Conservation (phyloP, 768 basidiomycete species). For the Dentipellis sp. region DNA sequence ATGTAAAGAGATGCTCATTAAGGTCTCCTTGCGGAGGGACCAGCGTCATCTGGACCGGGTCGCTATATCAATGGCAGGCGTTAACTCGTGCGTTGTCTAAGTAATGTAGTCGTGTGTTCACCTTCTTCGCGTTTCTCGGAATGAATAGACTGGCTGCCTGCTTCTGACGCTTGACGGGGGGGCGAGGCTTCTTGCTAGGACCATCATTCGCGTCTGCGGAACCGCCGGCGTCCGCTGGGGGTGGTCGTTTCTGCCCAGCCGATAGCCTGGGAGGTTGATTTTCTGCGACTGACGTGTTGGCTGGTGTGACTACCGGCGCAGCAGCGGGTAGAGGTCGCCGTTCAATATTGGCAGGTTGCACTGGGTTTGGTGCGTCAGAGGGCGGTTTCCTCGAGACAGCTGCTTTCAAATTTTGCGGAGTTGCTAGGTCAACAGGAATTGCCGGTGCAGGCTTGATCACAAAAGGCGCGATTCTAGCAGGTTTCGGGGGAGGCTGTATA, state of each 20-base stretch:
- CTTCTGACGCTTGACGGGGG: constrained; percentile 1
- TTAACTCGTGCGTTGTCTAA: neutral
- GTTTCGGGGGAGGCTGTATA: constrained; percentile 2
- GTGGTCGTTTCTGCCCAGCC: neutral
- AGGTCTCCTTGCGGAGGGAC: too few species aligned
- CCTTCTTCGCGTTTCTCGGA: constrained; percentile 10
- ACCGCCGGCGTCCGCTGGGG: neutral
- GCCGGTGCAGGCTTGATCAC: constrained; percentile 2
- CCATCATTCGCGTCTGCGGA: neutral
- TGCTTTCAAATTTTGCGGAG: neutral
- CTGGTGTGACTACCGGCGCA: neutral
- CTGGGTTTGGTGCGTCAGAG: neutral
- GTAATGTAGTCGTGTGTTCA: neutral
- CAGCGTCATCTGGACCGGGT: too few species aligned
- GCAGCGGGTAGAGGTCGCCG: neutral
- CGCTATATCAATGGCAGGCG: too few species aligned
- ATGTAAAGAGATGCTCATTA: too few species aligned
- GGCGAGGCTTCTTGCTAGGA: neutral
- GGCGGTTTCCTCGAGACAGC: neutral
- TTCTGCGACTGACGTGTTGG: neutral
- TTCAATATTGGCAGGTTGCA: too few species aligned
- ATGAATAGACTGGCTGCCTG: constrained; percentile 14
- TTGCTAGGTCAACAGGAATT: neutral
- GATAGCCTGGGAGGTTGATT: neutral
- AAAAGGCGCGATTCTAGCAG: constrained; percentile 14